Percentiles rank a stretch among this genome's conserved stretches.
These are phyloP conservation scores for Daldinia vernicosa DNA, from an alignment of 495 filamentous ascomycete genomes.

Conservation along the genomic window DNA sequence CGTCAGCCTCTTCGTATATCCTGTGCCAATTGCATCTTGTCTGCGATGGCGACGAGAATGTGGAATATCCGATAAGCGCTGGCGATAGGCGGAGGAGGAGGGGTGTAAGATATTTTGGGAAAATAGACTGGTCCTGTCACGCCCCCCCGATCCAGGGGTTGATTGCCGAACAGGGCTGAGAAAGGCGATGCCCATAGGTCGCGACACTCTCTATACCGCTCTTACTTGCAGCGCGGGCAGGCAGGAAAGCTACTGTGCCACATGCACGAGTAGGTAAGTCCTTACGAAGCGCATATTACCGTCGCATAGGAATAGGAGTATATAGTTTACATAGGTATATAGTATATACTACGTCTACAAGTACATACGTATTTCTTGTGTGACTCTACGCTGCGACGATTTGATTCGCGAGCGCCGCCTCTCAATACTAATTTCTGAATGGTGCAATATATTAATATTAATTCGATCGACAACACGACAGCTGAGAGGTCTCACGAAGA, in stretches of 20 bases:
- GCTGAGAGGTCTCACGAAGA: background rate
- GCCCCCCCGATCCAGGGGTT: background rate
- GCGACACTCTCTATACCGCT: slow-evolving; percentile 1
- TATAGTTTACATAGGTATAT: no score
- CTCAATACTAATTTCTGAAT: background rate
- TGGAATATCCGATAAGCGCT: slow-evolving; percentile 39
- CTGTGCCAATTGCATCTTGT: slow-evolving; percentile 3
- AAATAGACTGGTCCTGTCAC: background rate
- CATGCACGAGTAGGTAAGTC: slow-evolving; percentile 19
- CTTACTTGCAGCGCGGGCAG: slow-evolving; percentile 29
- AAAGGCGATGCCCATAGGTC: slow-evolving; percentile 32
- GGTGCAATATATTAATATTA: background rate
- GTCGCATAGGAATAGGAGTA: slow-evolving; percentile 1
- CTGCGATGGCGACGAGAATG: slow-evolving; percentile 9
- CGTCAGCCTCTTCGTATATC: slow-evolving; percentile 20
- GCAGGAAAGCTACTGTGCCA: slow-evolving; percentile 26
- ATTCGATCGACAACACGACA: slow-evolving; percentile 3
- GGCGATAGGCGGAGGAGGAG: slow-evolving; percentile 12
- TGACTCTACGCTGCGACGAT: slow-evolving; percentile 1
- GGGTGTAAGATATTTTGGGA: slow-evolving; percentile 31
- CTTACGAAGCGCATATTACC: slow-evolving; percentile 12
- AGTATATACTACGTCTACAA: background rate
- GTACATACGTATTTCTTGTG: slow-evolving; percentile 4
- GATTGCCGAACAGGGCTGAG: slow-evolving; percentile 41
- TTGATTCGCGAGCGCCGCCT: slow-evolving; percentile 11